phyloP scores from a whole-genome alignment of 352 stramenopile species.

The Thalassiosira livingstoniorum region DNA sequence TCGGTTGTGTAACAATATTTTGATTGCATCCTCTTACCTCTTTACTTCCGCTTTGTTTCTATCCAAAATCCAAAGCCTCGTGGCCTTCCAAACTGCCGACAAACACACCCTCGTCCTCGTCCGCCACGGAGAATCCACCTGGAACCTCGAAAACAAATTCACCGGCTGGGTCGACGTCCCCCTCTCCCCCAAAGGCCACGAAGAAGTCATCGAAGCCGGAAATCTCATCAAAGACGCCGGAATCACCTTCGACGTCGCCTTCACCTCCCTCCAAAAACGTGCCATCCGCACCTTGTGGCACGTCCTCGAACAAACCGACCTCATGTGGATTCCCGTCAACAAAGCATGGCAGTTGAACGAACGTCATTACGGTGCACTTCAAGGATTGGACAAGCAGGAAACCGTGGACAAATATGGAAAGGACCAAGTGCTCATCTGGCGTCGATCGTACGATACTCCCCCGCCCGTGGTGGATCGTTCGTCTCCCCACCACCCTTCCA shows the following conservation, averaged over 20 bases:
- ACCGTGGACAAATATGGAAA: slow-evolving; percentile 98
- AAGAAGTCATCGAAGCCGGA: slow-evolving; percentile 94
- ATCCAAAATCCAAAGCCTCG: slow-evolving; percentile 28
- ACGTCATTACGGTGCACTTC: slow-evolving; percentile 97
- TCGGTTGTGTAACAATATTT: slow-evolving; percentile 1
- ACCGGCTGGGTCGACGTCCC: slow-evolving; percentile 98
- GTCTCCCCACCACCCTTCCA: slow-evolving; percentile 84
- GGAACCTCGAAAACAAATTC: slow-evolving; percentile 99
- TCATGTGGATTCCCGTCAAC: slow-evolving; percentile 97
- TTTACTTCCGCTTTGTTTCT: background rate
- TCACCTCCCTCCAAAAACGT: slow-evolving; percentile 96
- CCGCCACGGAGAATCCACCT: slow-evolving; percentile 96
- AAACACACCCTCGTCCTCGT: slow-evolving; percentile 87
- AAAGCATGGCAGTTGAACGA: slow-evolving; percentile 96
- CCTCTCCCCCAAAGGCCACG: slow-evolving; percentile 87
- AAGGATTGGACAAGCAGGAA: slow-evolving; percentile 98
- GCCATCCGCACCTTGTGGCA: slow-evolving; percentile 98
- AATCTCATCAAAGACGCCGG: slow-evolving; percentile 92
- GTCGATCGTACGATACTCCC: slow-evolving; percentile 95
- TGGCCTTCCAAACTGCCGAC: slow-evolving; percentile 62
- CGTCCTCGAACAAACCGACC: slow-evolving; percentile 95
- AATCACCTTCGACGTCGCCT: slow-evolving; percentile 92
- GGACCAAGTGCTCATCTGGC: slow-evolving; percentile 91
- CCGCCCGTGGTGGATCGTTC: slow-evolving; percentile 90
- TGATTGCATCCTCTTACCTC: background rate